These are phyloP conservation scores for Physcia stellaris DNA, from an alignment of 495 filamentous ascomycete species.

Conservation along the genomic window DNA sequence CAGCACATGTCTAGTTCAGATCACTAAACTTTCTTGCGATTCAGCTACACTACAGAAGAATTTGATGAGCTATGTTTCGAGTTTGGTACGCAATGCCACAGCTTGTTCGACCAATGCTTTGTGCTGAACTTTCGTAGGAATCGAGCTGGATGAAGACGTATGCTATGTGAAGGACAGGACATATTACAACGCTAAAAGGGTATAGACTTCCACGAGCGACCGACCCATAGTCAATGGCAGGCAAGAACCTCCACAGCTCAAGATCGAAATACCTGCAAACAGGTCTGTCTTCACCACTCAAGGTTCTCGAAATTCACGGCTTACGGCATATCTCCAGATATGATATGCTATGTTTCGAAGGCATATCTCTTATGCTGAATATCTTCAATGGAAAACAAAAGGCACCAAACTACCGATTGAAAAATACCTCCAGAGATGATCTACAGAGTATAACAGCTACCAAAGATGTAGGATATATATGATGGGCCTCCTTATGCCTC, in stretches of 20 bases:
- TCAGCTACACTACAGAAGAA: conserved; percentile 76
- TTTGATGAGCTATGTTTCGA: conserved; percentile 98
- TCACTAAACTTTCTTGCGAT: conserved; percentile 8
- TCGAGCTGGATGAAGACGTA: conserved; percentile 94
- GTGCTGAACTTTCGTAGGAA: conserved; percentile 39
- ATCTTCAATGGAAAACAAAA: conserved; percentile 69
- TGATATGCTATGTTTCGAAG: conserved; percentile 97
- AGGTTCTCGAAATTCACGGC: conserved; percentile 14
- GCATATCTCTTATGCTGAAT: conserved; percentile 87
- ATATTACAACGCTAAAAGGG: conserved; percentile 10
- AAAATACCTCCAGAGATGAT: conserved; percentile 56
- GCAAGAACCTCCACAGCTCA: conserved; percentile 82
- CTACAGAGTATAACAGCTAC: conserved; percentile 67
- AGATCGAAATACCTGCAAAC: conserved; percentile 98
- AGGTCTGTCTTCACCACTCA: conserved; percentile 33
- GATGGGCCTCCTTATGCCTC: background rate
- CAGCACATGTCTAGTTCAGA: conserved; percentile 5
- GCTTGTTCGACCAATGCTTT: background rate
- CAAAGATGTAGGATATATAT: conserved; percentile 41
- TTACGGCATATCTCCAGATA: conserved; percentile 41
- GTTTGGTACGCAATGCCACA: conserved; percentile 48
- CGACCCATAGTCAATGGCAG: conserved; percentile 61
- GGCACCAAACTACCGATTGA: conserved; percentile 65
- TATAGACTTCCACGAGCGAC: conserved; percentile 54
- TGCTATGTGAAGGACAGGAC: conserved; percentile 1